Base-by-base conservation (phyloP, 805 yeast species). In the Ogataea chonburiensis region DNA sequence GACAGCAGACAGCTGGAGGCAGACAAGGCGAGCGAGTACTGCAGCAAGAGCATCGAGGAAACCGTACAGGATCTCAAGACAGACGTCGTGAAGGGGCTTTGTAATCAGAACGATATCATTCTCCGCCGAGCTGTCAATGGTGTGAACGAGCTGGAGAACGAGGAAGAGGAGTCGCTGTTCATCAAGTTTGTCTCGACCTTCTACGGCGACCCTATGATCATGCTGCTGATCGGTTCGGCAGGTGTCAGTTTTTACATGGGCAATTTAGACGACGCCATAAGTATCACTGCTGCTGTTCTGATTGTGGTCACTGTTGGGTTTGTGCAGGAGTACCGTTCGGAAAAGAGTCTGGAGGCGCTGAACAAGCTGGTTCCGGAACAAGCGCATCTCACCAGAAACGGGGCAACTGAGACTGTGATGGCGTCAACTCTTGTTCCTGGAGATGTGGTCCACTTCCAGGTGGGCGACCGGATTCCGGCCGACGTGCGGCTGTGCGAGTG, bases 241-340 rank as follows among this genome's bases (percentile, higher is more conserved):
- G 75, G 73, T 2, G 71, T 93, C 22, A 81, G 94, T 45, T 85
- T 91, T 49, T 61, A 86, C 51, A 86, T 93, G 94, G 96, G 96
- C n/a, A 93, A 93, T 63, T 77, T 79, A 20, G 97, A 93, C 58
- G 99, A 93, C 60, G 95, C 98, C 2, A 67, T 93, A n/a, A 81
- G 93, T 48, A 93, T 93, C 50, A 81, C 97, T 0, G 68, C 89
- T 45, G 98, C 98, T 3, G 86, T 93, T 32, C 52, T 86, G 28
- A 89, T 93, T 49, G 99, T 93, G 20, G 97, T 93, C 9, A 77
- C 93, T 1, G 99, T 93, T 23, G 99, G 99, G 0, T 93, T 93
- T 64, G 89, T 93, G 20, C 99, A 93, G 64, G 99, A 93, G 61
- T 89, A 89, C 56, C 74, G 97, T 53, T 86, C 96, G 2, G 99